Percentiles rank a stretch among this genome's conserved stretches.
These are phyloP conservation scores for Grifola frondosa DNA, from an alignment of 1,284 basidiomycete genomes.

Conservation along the genomic window DNA sequence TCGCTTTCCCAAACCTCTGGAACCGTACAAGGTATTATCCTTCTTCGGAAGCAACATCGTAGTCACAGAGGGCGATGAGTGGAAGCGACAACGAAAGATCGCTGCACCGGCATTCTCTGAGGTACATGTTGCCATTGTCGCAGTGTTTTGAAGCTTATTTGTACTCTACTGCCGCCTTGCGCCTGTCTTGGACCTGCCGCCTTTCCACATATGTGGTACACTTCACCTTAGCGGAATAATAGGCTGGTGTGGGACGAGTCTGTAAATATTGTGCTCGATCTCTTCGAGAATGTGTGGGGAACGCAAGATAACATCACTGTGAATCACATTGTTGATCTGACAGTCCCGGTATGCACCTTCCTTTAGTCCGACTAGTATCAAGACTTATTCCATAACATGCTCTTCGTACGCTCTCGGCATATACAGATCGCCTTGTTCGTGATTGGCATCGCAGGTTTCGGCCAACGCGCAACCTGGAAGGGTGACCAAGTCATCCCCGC, in stretches of 20 bases:
- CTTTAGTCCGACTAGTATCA: no score
- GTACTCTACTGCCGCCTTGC: no score
- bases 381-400: no score
- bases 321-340: slow-evolving; percentile 38
- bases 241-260: slow-evolving; percentile 59
- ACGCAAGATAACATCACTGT: slow-evolving; percentile 29
- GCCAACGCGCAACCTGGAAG: slow-evolving; percentile 49
- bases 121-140: slow-evolving; percentile 21
- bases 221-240: slow-evolving; percentile 40
- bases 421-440: slow-evolving; percentile 54
- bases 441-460: slow-evolving; percentile 60
- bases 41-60: slow-evolving; percentile 55
- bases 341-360: slow-evolving; percentile 45
- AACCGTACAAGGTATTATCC: slow-evolving; percentile 31
- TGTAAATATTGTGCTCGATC: slow-evolving; percentile 35
- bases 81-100: slow-evolving; percentile 58
- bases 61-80: slow-evolving; percentile 58
- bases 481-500: slow-evolving; percentile 41
- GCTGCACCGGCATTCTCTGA: slow-evolving; percentile 42
- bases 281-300: slow-evolving; percentile 39
- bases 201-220: neutral
- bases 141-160: no score
- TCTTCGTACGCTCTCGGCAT: neutral
- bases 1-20: slow-evolving; percentile 37
- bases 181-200: neutral